Percentiles rank a stretch among this genome's conserved stretches.
phyloP scores from a whole-genome alignment of 306 rosid genomes.

The Ormosia semicastrata region DNA sequence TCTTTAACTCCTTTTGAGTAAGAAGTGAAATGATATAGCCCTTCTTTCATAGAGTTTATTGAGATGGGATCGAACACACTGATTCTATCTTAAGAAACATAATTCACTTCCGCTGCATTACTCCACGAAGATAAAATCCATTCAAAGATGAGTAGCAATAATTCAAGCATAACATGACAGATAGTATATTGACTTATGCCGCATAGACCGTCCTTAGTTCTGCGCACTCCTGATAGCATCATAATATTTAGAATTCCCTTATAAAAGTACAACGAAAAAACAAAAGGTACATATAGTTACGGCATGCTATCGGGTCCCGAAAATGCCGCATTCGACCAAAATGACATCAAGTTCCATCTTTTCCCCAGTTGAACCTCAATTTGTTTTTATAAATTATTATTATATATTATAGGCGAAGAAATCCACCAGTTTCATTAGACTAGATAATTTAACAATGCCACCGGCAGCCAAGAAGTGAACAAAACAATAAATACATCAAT shows the following conservation, averaged over 20 bases:
- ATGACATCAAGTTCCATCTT: neutral
- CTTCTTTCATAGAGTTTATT: too few relatives aligned
- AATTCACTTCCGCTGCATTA: too few relatives aligned
- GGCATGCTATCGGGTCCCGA: neutral
- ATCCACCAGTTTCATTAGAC: neutral
- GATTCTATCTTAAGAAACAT: too few relatives aligned
- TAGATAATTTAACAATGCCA: neutral
- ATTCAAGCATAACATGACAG: too few relatives aligned
- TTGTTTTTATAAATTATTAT: neutral
- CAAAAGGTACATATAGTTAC: neutral
- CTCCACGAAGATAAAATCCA: too few relatives aligned
- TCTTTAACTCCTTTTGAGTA: too few relatives aligned
- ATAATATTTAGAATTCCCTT: neutral
- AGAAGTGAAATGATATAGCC: too few relatives aligned
- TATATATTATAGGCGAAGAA: neutral
- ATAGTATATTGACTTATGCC: neutral
- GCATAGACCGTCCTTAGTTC: neutral
- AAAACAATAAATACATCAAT: neutral
- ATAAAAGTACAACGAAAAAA: neutral
- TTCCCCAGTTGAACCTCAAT: slow-evolving; percentile 20
- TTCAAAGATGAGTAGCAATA: neutral
- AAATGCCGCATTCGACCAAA: neutral
- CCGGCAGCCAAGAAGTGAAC: neutral
- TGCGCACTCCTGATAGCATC: neutral
- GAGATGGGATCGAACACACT: too few relatives aligned